Percentiles rank a stretch among this genome's conserved stretches.
phyloP scores from a whole-genome alignment of 495 filamentous ascomycete species.

The Podospora bellae-mahoneyi region DNA sequence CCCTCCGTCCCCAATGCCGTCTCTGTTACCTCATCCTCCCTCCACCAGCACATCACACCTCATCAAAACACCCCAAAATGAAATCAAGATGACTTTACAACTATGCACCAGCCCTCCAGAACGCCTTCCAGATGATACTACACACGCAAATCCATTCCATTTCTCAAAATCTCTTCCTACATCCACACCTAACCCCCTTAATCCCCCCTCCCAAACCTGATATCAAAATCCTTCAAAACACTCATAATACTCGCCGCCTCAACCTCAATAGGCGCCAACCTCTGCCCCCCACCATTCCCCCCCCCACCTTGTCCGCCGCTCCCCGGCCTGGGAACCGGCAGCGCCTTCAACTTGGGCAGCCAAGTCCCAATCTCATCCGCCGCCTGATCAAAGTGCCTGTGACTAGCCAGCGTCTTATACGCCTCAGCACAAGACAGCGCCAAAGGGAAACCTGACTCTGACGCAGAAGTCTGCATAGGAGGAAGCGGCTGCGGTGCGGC shows the following conservation, averaged over 20 bases:
- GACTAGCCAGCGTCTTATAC: slow-evolving; percentile 76
- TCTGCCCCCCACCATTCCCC: slow-evolving; percentile 21
- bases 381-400: slow-evolving; percentile 74
- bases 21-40: no score
- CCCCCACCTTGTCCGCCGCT: slow-evolving; percentile 11
- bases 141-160: no score
- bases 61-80: background rate
- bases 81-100: slow-evolving; percentile 22
- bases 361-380: slow-evolving; percentile 70
- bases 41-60: background rate
- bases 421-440: slow-evolving; percentile 70
- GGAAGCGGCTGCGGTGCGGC: background rate
- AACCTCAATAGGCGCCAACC: slow-evolving; percentile 67
- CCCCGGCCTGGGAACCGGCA: slow-evolving; percentile 35
- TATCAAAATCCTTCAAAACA: slow-evolving; percentile 77
- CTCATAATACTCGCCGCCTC: slow-evolving; percentile 86
- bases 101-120: slow-evolving; percentile 19
- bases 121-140: no score
- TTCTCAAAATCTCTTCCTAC: no score
- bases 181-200: slow-evolving; percentile 10
- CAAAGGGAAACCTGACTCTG: slow-evolving; percentile 22
- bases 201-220: slow-evolving; percentile 59
- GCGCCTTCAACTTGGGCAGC: slow-evolving; percentile 68
- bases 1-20: no score
- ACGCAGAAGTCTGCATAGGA: background rate